Base-by-base conservation (phyloP, 768 basidiomycete genomes). In the Leccinum uliginosum region DNA sequence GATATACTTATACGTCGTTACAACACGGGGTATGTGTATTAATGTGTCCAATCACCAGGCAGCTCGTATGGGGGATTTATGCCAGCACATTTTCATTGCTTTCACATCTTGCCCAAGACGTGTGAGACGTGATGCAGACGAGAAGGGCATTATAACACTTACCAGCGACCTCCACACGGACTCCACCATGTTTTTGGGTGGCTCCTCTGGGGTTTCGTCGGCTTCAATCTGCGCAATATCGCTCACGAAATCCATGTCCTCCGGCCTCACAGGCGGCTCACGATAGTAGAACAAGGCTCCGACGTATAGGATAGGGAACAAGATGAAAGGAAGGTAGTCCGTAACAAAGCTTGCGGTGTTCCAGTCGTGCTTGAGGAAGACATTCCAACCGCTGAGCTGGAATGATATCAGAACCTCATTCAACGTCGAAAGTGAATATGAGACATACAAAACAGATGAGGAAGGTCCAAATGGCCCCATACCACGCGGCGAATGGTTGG, bases 211-310 rank as follows among this genome's bases (percentile, higher is more conserved):
- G 63, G 80, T 81, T 77, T 76, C 79, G 2, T 82, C 84, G 0
- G 86, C 85, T 65, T 86, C 85, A 46, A 90, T 85, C 65, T 86
- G 82, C 34, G 80, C 84, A 54, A 89, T 76, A 57, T 86, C 82
- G 6, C 80, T 78, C 44, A 85, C 73, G 67, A 95, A 94, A 73
- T 97, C 95, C 90, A 98, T 94, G 34, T 95, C 84, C 21, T 78
- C 66, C 0, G 84, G 60, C 32, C 52, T 62, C 30, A 71, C 59
- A 11, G 61, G 57, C 35, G 73, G 67, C 4, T 21, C 0, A 40
- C 59, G 55, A 44, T 68, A 59, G 67, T 76, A 79, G 40, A 87
- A 58, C 65, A 82, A 83, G 58, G 85, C 81, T 17, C 72, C 78
- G 35, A 78, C 8, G 71, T 89, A 96, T 35, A 96, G 67, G 50